These are phyloP conservation scores for Delitschia confertaspora DNA, from an alignment of 495 filamentous ascomycete genomes.

Conservation along the genomic window DNA sequence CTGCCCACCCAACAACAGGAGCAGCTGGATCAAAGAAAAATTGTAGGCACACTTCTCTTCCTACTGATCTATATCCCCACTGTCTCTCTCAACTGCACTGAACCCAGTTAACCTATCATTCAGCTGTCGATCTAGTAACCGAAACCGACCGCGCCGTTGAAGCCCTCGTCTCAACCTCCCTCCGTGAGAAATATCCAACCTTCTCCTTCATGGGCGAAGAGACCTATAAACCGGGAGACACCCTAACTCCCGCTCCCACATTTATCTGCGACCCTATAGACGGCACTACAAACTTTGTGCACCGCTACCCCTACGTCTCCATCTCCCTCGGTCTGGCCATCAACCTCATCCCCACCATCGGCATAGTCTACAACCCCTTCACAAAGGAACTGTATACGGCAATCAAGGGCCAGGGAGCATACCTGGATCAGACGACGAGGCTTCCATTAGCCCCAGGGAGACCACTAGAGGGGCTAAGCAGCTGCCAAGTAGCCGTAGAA, in stretches of 20 bases:
- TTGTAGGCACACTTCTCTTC: constrained; percentile 44
- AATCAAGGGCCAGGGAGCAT: constrained; percentile 61
- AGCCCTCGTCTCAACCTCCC: constrained; percentile 55
- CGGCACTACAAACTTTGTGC: constrained; percentile 83
- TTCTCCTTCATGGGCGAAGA: constrained; percentile 47
- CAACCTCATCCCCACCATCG: constrained; percentile 54
- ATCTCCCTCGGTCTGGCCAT: constrained; percentile 73
- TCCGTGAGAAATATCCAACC: constrained; percentile 55
- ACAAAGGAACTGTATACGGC: constrained; percentile 59
- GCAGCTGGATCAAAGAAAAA: constrained; percentile 73
- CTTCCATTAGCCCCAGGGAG: constrained; percentile 45
- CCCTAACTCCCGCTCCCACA: constrained; percentile 60
- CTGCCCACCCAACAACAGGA: constrained; percentile 58
- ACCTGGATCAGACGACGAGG: constrained; percentile 43
- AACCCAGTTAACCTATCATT: background rate
- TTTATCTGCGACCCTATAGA: constrained; percentile 89
- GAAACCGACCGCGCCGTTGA: constrained; percentile 82
- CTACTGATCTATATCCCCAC: background rate
- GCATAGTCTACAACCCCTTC: constrained; percentile 80
- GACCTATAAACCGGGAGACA: constrained; percentile 61
- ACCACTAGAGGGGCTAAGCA: constrained; percentile 50
- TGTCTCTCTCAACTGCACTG: background rate
- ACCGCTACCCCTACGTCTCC: constrained; percentile 69
- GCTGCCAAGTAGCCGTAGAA: constrained; percentile 61
- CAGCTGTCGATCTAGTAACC: constrained; percentile 70